Base-by-base conservation (phyloP, 2,329 filamentous ascomycete species). In the Penicillium decumbens region DNA sequence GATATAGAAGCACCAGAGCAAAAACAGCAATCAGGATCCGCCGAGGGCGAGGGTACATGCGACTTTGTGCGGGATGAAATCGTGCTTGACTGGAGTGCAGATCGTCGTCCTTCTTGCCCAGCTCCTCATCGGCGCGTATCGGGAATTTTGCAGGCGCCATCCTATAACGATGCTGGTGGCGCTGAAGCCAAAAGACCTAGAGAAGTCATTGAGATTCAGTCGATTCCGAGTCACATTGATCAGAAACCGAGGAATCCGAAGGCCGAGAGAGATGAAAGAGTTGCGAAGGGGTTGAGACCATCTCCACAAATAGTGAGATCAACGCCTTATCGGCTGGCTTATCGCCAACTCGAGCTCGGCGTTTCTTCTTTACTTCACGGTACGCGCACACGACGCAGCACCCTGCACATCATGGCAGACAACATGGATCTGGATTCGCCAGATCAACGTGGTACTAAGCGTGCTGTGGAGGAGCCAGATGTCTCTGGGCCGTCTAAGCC, bases 51-150 rank as follows among this genome's bases (percentile, higher is more conserved):
- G 69, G 67, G 12, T 58, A 49, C 51, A 61, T 63, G 59, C 66
- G 64, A 43, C 67, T 59, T 41, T 63, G 65, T 62, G 71, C 67
- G 15, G 59, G 53, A 40, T 64, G 57, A 29, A 64, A 59, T 45
- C 64, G 55, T 43, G 62, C 54, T 35, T 45, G 56, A 37, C 58
- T 62, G 43, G 58, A 56, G 6, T 69, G 74, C 65, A 80, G 78
- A 65, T 84, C 80, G 65, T 85, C 82, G 66, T 85, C 78, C 63
- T 80, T 81, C 69, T 84, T 85, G 49, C 80, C 81, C 51, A 83
- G 74, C 73, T 84, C 81, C 69, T 82, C 80, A 62, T 85, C 82
- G 50, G 71, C 75, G 23, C 72, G 65, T 54, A 78, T 73, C 18
- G 75, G 65, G 59, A 67, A 67, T 58, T 65, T 73, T 67, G 68